phyloP scores from a whole-genome alignment of 176 grass and related monocot species.

The Rhynchospora pubera region DNA sequence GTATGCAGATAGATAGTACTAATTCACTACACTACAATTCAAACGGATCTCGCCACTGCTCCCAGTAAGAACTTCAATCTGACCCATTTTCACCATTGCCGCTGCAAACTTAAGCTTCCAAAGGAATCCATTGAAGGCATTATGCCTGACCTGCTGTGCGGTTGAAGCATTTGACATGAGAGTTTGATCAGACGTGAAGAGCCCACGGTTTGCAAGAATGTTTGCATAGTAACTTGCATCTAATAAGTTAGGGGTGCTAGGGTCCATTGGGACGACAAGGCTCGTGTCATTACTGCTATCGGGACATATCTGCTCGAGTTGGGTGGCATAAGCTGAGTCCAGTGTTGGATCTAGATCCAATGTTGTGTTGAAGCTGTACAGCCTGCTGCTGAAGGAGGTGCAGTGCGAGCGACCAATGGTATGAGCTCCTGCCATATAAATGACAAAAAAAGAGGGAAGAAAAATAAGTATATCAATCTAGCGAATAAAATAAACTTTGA shows the following conservation, averaged over 20 bases:
- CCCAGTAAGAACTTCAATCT: conserved; percentile 39
- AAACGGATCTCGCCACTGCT: conserved; percentile 42
- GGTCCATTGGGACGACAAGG: conserved; percentile 41
- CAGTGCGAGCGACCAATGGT: conserved; percentile 39
- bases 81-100: conserved; percentile 60
- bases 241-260: conserved; percentile 27
- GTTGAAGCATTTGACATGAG: conserved; percentile 38
- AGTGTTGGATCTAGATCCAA: conserved; percentile 22
- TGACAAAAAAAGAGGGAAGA: not conserved
- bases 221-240: conserved; percentile 35
- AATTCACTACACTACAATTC: conserved; percentile 47
- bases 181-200: conserved; percentile 57
- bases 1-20: not conserved
- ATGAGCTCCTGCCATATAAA: conserved; percentile 28
- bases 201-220: conserved; percentile 33
- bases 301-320: conserved; percentile 31
- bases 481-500: not conserved
- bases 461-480: not conserved
- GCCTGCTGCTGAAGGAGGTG: conserved; percentile 26
- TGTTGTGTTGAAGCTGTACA: conserved; percentile 31
- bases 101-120: conserved; percentile 36
- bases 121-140: conserved; percentile 30
- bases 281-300: conserved; percentile 12
- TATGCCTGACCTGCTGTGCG: conserved; percentile 31
- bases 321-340: conserved; percentile 22